Evolutionary conservation across 2,329 filamentous ascomycete species (phyloP), one percentile per base, ranked within the genome.

Genomic region (Aphanoascus verrucosus): DNA sequence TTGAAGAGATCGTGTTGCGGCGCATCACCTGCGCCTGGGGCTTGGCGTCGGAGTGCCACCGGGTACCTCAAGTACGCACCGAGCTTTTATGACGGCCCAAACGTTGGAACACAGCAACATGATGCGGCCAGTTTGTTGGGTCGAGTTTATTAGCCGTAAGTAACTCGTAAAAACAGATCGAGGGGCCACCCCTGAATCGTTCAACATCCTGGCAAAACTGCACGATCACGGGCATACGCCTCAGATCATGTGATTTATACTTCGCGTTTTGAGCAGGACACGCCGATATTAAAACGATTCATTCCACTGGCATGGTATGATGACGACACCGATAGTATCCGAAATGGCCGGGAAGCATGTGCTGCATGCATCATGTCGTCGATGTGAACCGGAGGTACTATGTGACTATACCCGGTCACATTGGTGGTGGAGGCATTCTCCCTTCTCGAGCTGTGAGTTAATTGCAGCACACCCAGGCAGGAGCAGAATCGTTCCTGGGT

Each of bases 151-250:
- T 31, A 32, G 43, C 45, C 37, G n/a, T 17, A 8, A 34, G 23
- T 12, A 3, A 5, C 35, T 40, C 34, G 14, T 20, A 17, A 49
- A 34, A 34, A 9, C 23, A 31, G 15, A 11, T 51, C 49, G 23
- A 37, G 40, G 38, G 28, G 8, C 46, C 3, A 38, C 45, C 46
- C 19, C 46, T 49, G 49, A 19, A 17, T 9, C 28, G n/a, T n/a
- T 9, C 14, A 17, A 6, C 12, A 46, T 37, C 50, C 50, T 23
- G 7, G 34, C 31, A 40, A n/a, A 49, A n/a, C 41, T 52, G 50
- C 50, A 52, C 34, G 32, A 41, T 52, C 34, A 46, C 50, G 41
- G 38, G 46, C 50, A 52, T 52, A 52, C 20, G 40, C 34, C 20
- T 38, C 5, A 9, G 40, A 15, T 52, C 50, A 52, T 15, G 50